Percentiles rank a stretch among this genome's conserved stretches.
phyloP scores from a whole-genome alignment of 2,329 filamentous ascomycete genomes.

The Akanthomyces dipterigenus region DNA sequence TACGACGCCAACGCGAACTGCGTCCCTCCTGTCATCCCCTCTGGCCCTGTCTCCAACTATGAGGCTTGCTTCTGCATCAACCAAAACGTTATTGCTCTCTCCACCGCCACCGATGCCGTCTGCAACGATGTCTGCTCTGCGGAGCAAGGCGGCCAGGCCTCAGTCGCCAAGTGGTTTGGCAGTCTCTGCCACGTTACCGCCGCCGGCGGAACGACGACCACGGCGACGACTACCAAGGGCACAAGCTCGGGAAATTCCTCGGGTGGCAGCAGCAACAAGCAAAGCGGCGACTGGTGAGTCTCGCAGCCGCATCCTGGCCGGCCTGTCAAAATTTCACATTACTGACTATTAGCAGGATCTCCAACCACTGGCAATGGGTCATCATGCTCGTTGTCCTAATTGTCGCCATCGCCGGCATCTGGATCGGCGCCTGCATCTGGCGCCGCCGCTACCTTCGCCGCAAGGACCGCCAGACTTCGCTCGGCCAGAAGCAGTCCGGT shows the following conservation, averaged over 20 bases:
- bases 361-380: constrained; percentile 71
- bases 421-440: constrained; percentile 62
- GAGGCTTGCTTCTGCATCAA: constrained; percentile 69
- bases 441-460: constrained; percentile 68
- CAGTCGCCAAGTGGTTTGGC: constrained; percentile 65
- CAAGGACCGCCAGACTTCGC: constrained; percentile 46
- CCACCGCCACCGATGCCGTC: constrained; percentile 48
- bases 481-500: constrained; percentile 32
- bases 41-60: constrained; percentile 46
- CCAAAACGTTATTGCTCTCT: constrained; percentile 50
- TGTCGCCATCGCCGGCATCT: constrained; percentile 60
- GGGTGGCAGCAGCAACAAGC: neutral
- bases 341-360: constrained; percentile 44
- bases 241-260: neutral
- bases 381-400: constrained; percentile 72
- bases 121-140: constrained; percentile 55
- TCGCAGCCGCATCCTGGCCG: neutral
- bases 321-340: neutral
- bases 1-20: constrained; percentile 68
- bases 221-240: constrained; percentile 4
- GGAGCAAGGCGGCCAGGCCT: constrained; percentile 33
- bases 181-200: constrained; percentile 50
- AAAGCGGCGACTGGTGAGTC: neutral
- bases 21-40: constrained; percentile 49
- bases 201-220: constrained; percentile 16